phyloP scores from a whole-genome alignment of 345 rosid genomes.

The Nasturtium officinale region DNA sequence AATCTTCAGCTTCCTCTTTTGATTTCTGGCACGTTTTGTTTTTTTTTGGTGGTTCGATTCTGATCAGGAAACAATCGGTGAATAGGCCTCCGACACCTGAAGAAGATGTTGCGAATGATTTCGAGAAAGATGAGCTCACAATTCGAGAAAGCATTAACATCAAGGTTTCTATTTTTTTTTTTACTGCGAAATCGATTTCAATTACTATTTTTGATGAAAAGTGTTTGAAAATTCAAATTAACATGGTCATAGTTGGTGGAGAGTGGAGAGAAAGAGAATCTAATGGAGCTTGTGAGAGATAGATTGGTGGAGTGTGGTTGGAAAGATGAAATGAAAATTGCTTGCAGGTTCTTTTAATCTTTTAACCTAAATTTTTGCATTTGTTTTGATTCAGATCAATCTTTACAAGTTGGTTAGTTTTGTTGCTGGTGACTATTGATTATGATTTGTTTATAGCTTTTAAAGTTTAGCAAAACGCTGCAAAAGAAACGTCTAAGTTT shows the following conservation, averaged over 20 bases:
- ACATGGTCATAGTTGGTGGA: constrained; percentile 51
- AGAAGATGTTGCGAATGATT: constrained; percentile 44
- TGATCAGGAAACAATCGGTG: constrained; percentile 61
- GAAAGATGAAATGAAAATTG: constrained; percentile 81
- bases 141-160: constrained; percentile 63
- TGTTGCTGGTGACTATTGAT: neutral
- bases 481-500: too few species aligned
- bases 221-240: neutral
- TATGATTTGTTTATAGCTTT: neutral
- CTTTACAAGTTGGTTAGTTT: neutral
- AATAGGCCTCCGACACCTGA: constrained; percentile 74
- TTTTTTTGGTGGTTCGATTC: neutral
- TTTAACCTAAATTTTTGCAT: neutral
- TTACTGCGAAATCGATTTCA: constrained; percentile 4
- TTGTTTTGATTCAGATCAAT: constrained; percentile 7
- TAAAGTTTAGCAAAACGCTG: neutral
- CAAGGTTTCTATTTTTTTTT: constrained; percentile 53
- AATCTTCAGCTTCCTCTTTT: neutral
- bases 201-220: neutral
- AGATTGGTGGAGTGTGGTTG: constrained; percentile 79
- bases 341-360: constrained; percentile 65
- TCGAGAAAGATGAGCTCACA: constrained; percentile 49
- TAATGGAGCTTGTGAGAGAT: constrained; percentile 75
- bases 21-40: neutral
- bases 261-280: constrained; percentile 72